These are phyloP conservation scores for Hylodesmum podocarpum DNA, from an alignment of 306 rosid genomes.

Conservation along the genomic window DNA sequence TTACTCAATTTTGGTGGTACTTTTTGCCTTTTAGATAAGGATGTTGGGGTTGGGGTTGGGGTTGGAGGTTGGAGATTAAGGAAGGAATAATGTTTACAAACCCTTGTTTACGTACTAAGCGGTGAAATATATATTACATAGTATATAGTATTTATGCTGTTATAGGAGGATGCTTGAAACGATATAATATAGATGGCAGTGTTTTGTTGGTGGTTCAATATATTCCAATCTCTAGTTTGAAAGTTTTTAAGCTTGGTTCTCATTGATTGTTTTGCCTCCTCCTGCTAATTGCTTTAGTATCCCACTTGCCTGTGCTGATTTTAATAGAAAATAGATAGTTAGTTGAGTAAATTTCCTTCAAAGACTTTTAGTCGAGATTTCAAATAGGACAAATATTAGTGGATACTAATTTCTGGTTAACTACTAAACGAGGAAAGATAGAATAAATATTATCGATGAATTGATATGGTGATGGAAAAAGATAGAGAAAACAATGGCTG, in stretches of 20 bases:
- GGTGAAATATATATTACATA: background rate
- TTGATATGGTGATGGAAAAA: no score
- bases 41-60: background rate
- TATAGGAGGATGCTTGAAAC: constrained; percentile 17
- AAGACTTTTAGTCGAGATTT: no score
- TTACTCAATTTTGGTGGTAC: constrained; percentile 40
- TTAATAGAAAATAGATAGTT: background rate
- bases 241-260: background rate
- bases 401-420: no score
- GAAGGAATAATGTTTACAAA: constrained; percentile 21
- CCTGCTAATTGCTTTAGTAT: background rate
- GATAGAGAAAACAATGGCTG: no score
- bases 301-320: background rate
- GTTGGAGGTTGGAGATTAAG: background rate
- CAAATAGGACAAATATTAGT: no score
- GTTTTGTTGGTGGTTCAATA: constrained; percentile 27
- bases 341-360: no score
- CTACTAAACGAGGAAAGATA: no score
- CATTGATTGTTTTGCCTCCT: background rate
- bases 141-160: constrained; percentile 24
- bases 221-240: constrained; percentile 14
- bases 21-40: constrained; percentile 14
- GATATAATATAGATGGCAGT: constrained; percentile 4
- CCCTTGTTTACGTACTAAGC: constrained; percentile 13
- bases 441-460: no score